Base-by-base conservation (phyloP, 2,329 filamentous ascomycete genomes). In the Reticulascus tulasneorum region DNA sequence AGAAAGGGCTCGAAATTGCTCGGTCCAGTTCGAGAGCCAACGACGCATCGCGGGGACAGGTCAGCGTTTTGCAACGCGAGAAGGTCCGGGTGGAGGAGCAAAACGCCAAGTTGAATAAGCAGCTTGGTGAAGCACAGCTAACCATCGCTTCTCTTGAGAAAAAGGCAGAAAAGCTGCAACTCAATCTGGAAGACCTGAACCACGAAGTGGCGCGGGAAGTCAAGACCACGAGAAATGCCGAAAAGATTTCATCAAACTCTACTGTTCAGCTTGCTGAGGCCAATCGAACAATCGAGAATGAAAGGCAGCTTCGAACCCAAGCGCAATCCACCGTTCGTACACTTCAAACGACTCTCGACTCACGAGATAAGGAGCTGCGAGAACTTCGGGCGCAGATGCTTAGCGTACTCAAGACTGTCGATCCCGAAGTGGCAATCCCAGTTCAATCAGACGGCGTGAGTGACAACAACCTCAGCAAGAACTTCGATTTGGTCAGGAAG, bases 1-100 rank as follows among this genome's bases (percentile, higher is more conserved):
- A 97, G 54, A 97, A 97, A 68, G 93, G 94, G 20, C 75, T 98
- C 7, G 91, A 98, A 55, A 94, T 98, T 58, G 91, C 91, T 25
- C 79, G 93, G 29, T 93, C 91, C 1, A 87, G 79, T 42, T 94
- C 90, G 6, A 83, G 84, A 40, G 91, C 86, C 20, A 89, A 78
- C 43, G 91, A 97, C 49, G 86, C 81, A 21, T 86, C 89, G 29
- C 82, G 90, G 23, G 75, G 82, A 3, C 85, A 93, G 47, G 70
- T 96, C 30, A 62, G 77, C 24, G 79, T 82, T 40, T 67, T 96
- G 19, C 88, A 91, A 46, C 77, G 82, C 12, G 91, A 96, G 53
- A 97, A 95, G 64, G 60, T 75, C 2, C 87, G 84, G 51, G 62
- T 86, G 0, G 90, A 96, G 40, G 89, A 95, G 47, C 83, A 91